Base-by-base conservation (phyloP, 305 asterid species). In the Fraxinus paxiana region DNA sequence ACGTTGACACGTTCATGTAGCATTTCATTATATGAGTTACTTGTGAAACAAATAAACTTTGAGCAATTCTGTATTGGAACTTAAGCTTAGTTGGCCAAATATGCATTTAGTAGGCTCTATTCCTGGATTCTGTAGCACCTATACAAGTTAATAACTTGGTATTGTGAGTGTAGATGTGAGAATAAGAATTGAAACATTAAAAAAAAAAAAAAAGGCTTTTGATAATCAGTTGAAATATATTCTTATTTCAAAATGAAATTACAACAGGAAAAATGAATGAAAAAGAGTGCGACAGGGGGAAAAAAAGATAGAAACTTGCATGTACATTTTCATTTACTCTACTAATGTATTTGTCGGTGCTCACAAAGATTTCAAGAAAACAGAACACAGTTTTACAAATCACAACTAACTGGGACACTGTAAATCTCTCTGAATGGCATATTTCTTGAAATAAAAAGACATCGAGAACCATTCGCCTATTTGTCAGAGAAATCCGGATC, bases 241-340 rank as follows among this genome's bases (percentile, higher is more conserved):
- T 63, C 33, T 63, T 63, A 63, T 22, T 22, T 22, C 33, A 24
- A 22, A 22, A 63, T 9, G 72, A 63, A 22, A 63, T 63, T 63
- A 24, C 72, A 22, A 63, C 17, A 63, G 34, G 72, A 24, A 63
- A 22, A 63, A 9, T 63, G 34, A 63, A 24, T 24, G 34, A 63
- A 63, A 63, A 24, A 1, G 63, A 26, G 30, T 38, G 28, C 3
- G 15, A 75, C 18, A 43, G 46, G 79, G 69, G n/a, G 8, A 1
- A 17, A 48, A 48, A n/a, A 46, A 1, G 22, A 51, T 30, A 20
- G 41, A 10, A 48, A 54, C 77, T 71, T 12, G 83, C 82, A 83
- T 80, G 51, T 83, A 6, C 75, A 79, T 65, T 87, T 80, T 31
- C 85, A 85, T 76, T 80, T 83, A 87, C 75, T 85, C 85, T 83